phyloP scores from a whole-genome alignment of 1,284 basidiomycete species.

The Cryptococcus sp. region DNA sequence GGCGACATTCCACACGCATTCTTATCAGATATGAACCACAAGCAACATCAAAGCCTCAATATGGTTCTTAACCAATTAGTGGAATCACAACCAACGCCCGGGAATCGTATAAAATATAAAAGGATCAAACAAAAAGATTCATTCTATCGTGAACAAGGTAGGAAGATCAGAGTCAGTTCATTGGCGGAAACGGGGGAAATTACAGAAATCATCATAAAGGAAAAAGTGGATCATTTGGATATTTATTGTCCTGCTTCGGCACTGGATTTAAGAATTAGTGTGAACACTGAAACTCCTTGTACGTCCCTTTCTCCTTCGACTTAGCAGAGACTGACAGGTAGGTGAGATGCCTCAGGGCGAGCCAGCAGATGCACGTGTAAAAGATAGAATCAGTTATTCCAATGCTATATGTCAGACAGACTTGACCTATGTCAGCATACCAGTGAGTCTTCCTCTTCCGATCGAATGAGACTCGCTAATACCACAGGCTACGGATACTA shows the following conservation, averaged over 20 bases:
- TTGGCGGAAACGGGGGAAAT: constrained; percentile 69
- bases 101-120: constrained; percentile 71
- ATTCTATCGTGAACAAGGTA: constrained; percentile 56
- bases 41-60: constrained; percentile 1
- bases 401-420: constrained; percentile 92
- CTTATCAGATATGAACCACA: constrained; percentile 73
- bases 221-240: constrained; percentile 80
- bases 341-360: constrained; percentile 41
- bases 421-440: constrained; percentile 78
- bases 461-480: too few relatives aligned
- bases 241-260: constrained; percentile 73
- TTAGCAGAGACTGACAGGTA: neutral
- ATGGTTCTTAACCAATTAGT: constrained; percentile 60
- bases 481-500: too few relatives aligned
- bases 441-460: constrained; percentile 33
- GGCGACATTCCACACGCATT: constrained; percentile 56
- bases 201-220: constrained; percentile 62
- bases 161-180: constrained; percentile 63
- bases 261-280: constrained; percentile 89
- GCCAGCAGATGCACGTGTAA: constrained; percentile 62
- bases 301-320: constrained; percentile 14
- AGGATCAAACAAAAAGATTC: constrained; percentile 78
- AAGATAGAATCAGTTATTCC: constrained; percentile 86
- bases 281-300: constrained; percentile 69
- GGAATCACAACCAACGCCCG: constrained; percentile 63